A percentile compares a stretch with the other conserved stretches of the same genome.
Evolutionary conservation across 108 stramenopile genomes (phyloP).

Genomic region (Bacterosira constricta): DNA sequence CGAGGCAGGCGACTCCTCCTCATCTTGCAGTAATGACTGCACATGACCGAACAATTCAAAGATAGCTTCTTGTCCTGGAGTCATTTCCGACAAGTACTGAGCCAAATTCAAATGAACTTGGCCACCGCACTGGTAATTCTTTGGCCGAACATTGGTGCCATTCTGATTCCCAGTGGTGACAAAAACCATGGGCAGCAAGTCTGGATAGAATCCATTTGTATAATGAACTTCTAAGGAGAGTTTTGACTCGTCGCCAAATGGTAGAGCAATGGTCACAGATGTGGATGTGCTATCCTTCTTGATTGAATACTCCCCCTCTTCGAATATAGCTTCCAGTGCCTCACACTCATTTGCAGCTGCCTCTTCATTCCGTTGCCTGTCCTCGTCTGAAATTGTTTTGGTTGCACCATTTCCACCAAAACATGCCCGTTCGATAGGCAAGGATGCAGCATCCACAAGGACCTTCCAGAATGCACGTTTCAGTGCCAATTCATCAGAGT

Average conservation of each 20-base stretch:
- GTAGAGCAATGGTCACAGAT: constrained; percentile 40
- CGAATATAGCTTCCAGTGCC: constrained; percentile 76
- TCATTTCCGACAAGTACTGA: constrained; percentile 30
- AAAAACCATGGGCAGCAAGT: constrained; percentile 39
- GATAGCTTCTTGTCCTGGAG: constrained; percentile 49
- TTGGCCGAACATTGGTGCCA: neutral
- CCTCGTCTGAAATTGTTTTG: constrained; percentile 11
- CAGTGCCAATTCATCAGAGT: neutral
- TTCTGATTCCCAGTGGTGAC: constrained; percentile 16
- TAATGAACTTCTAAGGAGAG: constrained; percentile 43
- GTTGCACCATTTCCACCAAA: constrained; percentile 6
- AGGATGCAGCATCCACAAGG: constrained; percentile 26
- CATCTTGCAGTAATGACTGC: constrained; percentile 51
- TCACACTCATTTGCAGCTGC: constrained; percentile 70
- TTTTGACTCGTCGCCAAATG: constrained; percentile 16
- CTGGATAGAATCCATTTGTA: constrained; percentile 40
- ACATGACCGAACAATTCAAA: constrained; percentile 71
- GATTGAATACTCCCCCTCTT: constrained; percentile 45
- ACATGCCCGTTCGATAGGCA: constrained; percentile 20
- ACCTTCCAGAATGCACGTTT: constrained; percentile 48
- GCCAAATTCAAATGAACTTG: constrained; percentile 32
- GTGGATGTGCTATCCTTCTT: constrained; percentile 12
- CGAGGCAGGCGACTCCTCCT: constrained; percentile 20
- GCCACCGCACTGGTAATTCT: constrained; percentile 16
- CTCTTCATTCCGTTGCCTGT: constrained; percentile 27